A percentile compares a stretch with the other conserved stretches of the same genome.
Conservation (phyloP, 345 rosid genomes). For the Excoecaria agallocha region DNA sequence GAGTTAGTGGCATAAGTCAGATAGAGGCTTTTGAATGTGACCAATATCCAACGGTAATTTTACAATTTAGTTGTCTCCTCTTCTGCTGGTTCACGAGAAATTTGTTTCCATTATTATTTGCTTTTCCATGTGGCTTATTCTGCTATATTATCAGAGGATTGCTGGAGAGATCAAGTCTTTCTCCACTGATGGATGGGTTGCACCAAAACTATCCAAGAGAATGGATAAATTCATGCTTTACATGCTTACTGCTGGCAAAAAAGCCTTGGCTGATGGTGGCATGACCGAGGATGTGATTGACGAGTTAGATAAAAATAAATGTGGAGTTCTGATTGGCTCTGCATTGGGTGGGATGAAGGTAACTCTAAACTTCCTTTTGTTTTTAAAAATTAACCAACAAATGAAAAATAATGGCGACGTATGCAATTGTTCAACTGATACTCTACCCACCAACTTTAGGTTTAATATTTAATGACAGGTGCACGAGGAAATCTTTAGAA, state of each 20-base stretch:
- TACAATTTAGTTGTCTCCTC: slow-evolving; percentile 16
- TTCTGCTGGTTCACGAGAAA: slow-evolving; percentile 15
- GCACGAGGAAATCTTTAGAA: background rate
- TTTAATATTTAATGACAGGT: background rate
- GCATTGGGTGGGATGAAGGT: slow-evolving; percentile 97
- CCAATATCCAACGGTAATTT: slow-evolving; percentile 66
- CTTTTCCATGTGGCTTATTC: slow-evolving; percentile 2
- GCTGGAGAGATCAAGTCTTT: slow-evolving; percentile 89
- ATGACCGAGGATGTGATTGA: slow-evolving; percentile 73
- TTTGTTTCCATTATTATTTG: slow-evolving; percentile 16
- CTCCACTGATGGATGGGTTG: slow-evolving; percentile 84
- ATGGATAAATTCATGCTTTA: slow-evolving; percentile 98
- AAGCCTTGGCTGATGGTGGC: slow-evolving; percentile 88
- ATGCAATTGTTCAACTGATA: background rate
- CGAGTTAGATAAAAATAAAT: slow-evolving; percentile 70
- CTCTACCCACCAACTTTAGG: background rate
- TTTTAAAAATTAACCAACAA: background rate
- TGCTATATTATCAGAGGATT: slow-evolving; percentile 48
- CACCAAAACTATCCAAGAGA: slow-evolving; percentile 82
- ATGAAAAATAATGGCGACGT: background rate
- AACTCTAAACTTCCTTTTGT: slow-evolving; percentile 13
- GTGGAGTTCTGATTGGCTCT: slow-evolving; percentile 94
- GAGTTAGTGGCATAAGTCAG: slow-evolving; percentile 81
- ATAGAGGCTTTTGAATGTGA: slow-evolving; percentile 88
- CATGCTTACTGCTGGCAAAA: slow-evolving; percentile 89